Conservation (phyloP, 306 rosid species). For the Cotoneaster glaucophyllus region DNA sequence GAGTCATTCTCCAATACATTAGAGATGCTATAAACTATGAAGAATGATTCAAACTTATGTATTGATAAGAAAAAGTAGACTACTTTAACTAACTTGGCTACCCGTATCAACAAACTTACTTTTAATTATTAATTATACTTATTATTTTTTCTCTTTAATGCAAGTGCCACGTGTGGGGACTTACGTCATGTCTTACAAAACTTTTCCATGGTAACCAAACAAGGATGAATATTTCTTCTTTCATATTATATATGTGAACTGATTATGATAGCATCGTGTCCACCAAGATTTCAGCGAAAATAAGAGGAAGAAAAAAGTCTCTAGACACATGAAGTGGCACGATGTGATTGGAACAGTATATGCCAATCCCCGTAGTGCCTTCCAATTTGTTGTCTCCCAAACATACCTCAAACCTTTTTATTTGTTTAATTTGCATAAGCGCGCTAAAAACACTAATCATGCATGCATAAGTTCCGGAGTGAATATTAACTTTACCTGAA, state of each 20-base stretch:
- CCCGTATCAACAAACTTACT: too few species aligned
- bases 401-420: background rate
- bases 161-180: background rate
- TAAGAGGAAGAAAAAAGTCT: background rate
- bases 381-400: conserved; percentile 4
- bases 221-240: background rate
- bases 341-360: background rate
- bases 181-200: background rate
- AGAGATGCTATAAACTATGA: background rate
- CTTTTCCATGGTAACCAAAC: background rate
- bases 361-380: background rate
- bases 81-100: too few species aligned
- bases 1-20: background rate
- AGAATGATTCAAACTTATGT: background rate
- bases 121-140: background rate
- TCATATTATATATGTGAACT: background rate
- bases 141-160: background rate
- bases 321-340: background rate
- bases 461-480: background rate
- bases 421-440: background rate
- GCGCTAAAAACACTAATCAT: background rate
- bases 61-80: too few species aligned
- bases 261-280: background rate
- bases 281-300: background rate
- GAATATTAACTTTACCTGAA: conserved; percentile 54